A percentile compares a stretch with the other conserved stretches of the same genome.
Conservation (phyloP, 371 early-diverging fungal species). For the Mucor indicus region DNA sequence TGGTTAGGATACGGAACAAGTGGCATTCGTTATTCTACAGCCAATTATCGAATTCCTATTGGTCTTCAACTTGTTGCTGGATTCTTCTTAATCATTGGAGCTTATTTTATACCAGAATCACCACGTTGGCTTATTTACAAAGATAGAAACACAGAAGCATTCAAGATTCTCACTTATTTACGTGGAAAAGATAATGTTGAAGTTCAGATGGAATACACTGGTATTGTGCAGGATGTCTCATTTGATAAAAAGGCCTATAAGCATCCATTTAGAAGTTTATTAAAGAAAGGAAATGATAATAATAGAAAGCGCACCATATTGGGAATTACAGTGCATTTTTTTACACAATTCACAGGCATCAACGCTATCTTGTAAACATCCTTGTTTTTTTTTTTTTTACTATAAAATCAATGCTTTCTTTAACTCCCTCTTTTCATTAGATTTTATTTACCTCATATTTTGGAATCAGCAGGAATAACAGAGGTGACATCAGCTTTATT, state of each 20-base stretch:
- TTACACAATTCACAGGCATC: conserved; percentile 77
- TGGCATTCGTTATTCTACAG: conserved; percentile 9
- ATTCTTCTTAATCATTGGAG: conserved; percentile 57
- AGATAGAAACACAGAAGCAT: conserved; percentile 67
- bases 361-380: conserved; percentile 67
- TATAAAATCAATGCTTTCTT: background rate
- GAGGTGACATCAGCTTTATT: conserved; percentile 48
- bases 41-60: conserved; percentile 65
- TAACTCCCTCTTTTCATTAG: conserved; percentile 9
- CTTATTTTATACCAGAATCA: conserved; percentile 70
- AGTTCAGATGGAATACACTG: conserved; percentile 56
- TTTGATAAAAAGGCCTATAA: conserved; percentile 71
- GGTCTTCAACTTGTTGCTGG: conserved; percentile 78
- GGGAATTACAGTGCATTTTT: conserved; percentile 68
- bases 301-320: conserved; percentile 58
- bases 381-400: background rate
- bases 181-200: conserved; percentile 27
- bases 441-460: conserved; percentile 63
- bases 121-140: conserved; percentile 89
- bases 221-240: conserved; percentile 71
- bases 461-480: conserved; percentile 61
- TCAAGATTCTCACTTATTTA: conserved; percentile 65
- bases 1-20: conserved; percentile 40
- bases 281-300: conserved; percentile 53
- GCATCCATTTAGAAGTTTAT: conserved; percentile 53